Base-by-base conservation (phyloP, 2,329 filamentous ascomycete genomes). In the Coniochaeta prunicola region DNA sequence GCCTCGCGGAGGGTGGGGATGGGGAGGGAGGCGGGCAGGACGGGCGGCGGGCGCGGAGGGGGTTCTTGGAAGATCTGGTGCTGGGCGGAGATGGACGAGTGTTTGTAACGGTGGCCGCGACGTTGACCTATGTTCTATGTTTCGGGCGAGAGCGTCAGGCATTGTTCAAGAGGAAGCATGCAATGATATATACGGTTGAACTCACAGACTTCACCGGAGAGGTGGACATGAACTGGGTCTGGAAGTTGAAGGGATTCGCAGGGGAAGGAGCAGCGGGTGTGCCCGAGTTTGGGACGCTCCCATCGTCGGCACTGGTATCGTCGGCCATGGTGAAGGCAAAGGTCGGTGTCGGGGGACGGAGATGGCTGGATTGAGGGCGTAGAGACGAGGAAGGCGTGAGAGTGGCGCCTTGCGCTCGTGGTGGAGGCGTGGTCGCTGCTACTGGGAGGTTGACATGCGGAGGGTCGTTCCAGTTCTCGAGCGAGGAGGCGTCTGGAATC, bases 61-160 rank as follows among this genome's bases (percentile, higher is more conserved):
- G 94, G 94, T 71, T 97, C 92, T 66, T 96, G 90, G 73, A 97
- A 96, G 73, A 97, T 96, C 73, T 97, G 92, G 71, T 97, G 92
- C 67, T 87, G 85, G 8, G 85, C 77, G 21, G 91, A 96, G 59
- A 99, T 89, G 71, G 91, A 96, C 71, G 90, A 96, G 77, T 97
- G 93, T 71, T 97, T 96, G 81, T 99, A 99, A 72, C 94, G 92
- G 77, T 99, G 94, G 62, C 94, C 94, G 61, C 93, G 88, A 64
- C 94, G 86, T 73, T 96, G 91, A 63, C 92, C 92, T 63, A 97
- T 85, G 66, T 91, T 93, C 88, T 96, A 57, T 61, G 56, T 28
- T 26, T 38, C 13, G 36, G 53, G 36, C 21, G 24, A 42, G 58
- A 57, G 59, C 9, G 24, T 53, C 38, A 19, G 17, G 15, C 19